phyloP scores from a whole-genome alignment of 2,329 filamentous ascomycete genomes.

The Fusarium subtropicale region DNA sequence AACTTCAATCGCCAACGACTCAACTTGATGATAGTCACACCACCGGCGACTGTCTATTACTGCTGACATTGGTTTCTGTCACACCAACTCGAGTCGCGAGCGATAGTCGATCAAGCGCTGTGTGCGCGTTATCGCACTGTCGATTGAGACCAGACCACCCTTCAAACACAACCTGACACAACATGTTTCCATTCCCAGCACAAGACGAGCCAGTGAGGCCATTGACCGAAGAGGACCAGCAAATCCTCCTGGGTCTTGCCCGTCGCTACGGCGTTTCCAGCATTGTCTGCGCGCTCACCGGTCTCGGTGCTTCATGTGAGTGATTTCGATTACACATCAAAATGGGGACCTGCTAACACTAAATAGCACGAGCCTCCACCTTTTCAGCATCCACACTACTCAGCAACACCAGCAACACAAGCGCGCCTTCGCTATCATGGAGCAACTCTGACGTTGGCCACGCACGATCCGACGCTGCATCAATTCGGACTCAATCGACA shows the following conservation, averaged over 20 bases:
- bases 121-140: conserved; percentile 43
- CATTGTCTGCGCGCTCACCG: conserved; percentile 53
- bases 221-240: conserved; percentile 55
- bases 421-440: conserved; percentile 57
- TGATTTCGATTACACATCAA: conserved; percentile 20
- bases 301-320: conserved; percentile 54
- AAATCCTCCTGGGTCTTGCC: conserved; percentile 52
- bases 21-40: conserved; percentile 28
- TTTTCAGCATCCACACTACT: conserved; percentile 56
- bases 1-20: conserved; percentile 11
- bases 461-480: conserved; percentile 55
- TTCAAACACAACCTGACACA: conserved; percentile 18
- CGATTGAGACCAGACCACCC: conserved; percentile 23
- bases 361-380: conserved; percentile 55
- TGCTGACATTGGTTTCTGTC: conserved; percentile 19
- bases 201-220: conserved; percentile 53
- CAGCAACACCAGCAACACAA: conserved; percentile 56
- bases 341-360: conserved; percentile 23
- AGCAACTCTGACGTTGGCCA: conserved; percentile 57
- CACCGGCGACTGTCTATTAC: conserved; percentile 24
- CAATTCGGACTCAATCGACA: conserved; percentile 55
- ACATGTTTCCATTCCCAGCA: conserved; percentile 53
- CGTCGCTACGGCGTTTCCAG: conserved; percentile 55
- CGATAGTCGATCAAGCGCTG: conserved; percentile 36
- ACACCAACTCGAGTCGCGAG: conserved; percentile 19